These are phyloP conservation scores for Camelina neglecta DNA, from an alignment of 345 rosid species.

Conservation along the genomic window DNA sequence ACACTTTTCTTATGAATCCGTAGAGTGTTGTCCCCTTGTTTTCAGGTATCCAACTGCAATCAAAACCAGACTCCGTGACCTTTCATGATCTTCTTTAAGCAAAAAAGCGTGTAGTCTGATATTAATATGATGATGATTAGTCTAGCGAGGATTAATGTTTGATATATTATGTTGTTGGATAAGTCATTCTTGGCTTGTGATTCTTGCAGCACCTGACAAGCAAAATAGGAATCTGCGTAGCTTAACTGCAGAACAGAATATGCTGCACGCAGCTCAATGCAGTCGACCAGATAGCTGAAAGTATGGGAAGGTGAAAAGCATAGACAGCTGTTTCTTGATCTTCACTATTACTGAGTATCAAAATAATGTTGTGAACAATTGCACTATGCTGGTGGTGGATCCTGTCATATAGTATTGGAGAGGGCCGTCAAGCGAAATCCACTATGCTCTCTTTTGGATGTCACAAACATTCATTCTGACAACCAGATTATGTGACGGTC, in stretches of 20 bases:
- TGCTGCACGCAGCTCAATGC: slow-evolving; percentile 13
- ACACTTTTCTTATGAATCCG: neutral
- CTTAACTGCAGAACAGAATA: slow-evolving; percentile 7
- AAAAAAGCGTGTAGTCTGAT: neutral
- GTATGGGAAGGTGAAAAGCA: slow-evolving; percentile 14
- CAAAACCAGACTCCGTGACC: no score
- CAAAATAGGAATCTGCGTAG: slow-evolving; percentile 5
- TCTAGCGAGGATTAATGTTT: neutral
- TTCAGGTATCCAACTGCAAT: no score
- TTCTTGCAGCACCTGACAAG: slow-evolving; percentile 7
- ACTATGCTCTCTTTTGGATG: neutral
- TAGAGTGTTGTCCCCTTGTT: no score
- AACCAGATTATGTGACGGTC: neutral
- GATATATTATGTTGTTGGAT: slow-evolving; percentile 17
- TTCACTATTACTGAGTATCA: neutral
- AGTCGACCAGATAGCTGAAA: neutral
- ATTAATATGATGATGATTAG: slow-evolving; percentile 4
- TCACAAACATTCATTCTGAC: neutral
- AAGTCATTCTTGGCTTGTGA: slow-evolving; percentile 25
- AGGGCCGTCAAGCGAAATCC: neutral
- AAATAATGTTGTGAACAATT: neutral
- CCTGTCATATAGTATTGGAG: neutral
- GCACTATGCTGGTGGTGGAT: slow-evolving; percentile 7
- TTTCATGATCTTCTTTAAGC: neutral
- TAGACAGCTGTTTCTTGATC: neutral